These are phyloP conservation scores for Lodderomyces oxycetoniae DNA, from an alignment of 1,139 yeast species.

Conservation along the genomic window DNA sequence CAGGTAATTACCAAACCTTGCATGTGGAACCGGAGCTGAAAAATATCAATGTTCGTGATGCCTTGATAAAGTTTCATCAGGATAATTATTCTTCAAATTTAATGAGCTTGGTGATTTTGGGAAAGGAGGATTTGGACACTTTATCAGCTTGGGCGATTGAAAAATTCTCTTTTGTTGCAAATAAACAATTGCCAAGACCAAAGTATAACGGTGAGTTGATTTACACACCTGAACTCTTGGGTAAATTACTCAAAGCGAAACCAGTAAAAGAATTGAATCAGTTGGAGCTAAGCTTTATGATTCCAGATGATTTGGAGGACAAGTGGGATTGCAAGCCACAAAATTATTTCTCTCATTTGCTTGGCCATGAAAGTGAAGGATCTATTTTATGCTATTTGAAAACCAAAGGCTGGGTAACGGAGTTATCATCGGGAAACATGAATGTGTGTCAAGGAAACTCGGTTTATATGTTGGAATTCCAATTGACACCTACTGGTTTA, in stretches of 20 bases:
- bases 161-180: constrained; percentile 61
- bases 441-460: constrained; percentile 68
- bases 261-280: constrained; percentile 79
- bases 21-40: constrained; percentile 48
- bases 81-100: constrained; percentile 67
- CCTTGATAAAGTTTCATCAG: constrained; percentile 57
- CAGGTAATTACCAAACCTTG: constrained; percentile 64
- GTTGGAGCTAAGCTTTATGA: constrained; percentile 61
- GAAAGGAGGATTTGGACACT: constrained; percentile 72
- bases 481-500: constrained; percentile 71
- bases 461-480: constrained; percentile 62
- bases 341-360: constrained; percentile 67
- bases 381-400: constrained; percentile 70
- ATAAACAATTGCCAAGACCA: constrained; percentile 50
- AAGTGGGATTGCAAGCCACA: constrained; percentile 68
- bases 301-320: constrained; percentile 65
- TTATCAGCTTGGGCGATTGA: constrained; percentile 66
- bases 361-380: constrained; percentile 90
- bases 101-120: constrained; percentile 83
- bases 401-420: constrained; percentile 69
- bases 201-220: constrained; percentile 34
- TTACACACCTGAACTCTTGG: constrained; percentile 42
- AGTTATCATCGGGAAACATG: constrained; percentile 69
- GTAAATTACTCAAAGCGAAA: constrained; percentile 57
- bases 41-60: constrained; percentile 60